Conservation (phyloP, 2,329 filamentous ascomycete genomes). For the Xylariaceae sp. region DNA sequence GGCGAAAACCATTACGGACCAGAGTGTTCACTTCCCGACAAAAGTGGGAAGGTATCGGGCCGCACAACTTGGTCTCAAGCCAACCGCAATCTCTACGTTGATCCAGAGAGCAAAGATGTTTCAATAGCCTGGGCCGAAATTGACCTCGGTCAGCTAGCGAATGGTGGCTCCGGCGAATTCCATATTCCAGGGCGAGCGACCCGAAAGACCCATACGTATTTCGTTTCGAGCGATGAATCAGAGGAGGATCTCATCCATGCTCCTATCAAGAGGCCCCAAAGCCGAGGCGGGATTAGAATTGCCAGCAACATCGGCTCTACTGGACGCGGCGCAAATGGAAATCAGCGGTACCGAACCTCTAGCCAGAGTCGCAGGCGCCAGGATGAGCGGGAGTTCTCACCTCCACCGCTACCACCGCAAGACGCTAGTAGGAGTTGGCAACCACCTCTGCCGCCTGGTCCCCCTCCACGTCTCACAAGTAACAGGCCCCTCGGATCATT, state of each 20-base stretch:
- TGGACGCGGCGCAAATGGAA: constrained; percentile 11
- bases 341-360: constrained; percentile 10
- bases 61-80: constrained; percentile 59
- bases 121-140: constrained; percentile 44
- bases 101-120: constrained; percentile 48
- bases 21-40: constrained; percentile 53
- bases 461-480: constrained; percentile 26
- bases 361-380: constrained; percentile 18
- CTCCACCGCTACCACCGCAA: constrained; percentile 21
- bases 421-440: constrained; percentile 24
- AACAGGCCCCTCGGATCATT: constrained; percentile 19
- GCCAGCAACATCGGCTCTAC: constrained; percentile 36
- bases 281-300: constrained; percentile 37
- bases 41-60: constrained; percentile 28
- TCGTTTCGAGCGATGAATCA: constrained; percentile 42
- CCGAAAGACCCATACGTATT: constrained; percentile 39
- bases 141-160: constrained; percentile 8
- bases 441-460: constrained; percentile 36
- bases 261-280: constrained; percentile 30
- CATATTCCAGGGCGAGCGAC: constrained; percentile 38
- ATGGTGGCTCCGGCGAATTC: constrained; percentile 21
- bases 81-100: constrained; percentile 57
- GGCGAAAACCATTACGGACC: constrained; percentile 59
- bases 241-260: constrained; percentile 41
- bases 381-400: constrained; percentile 17